phyloP scores from a whole-genome alignment of 2,329 filamentous ascomycete species.

The Scedosporium boydii region DNA sequence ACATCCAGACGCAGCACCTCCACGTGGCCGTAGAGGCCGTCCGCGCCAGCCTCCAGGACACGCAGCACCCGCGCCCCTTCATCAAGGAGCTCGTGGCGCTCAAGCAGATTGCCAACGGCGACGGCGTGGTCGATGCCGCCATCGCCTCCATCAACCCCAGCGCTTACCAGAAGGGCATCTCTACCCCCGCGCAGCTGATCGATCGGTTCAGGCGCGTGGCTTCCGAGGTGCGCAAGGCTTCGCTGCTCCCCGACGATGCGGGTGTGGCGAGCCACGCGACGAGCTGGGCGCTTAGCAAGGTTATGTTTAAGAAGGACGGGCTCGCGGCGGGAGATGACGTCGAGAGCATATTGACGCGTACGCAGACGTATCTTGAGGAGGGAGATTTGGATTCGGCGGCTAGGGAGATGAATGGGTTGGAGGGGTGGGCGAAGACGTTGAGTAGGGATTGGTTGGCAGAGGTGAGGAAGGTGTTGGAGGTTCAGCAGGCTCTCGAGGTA shows the following conservation, averaged over 20 bases:
- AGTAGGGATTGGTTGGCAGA: slow-evolving; percentile 91
- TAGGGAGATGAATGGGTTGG: slow-evolving; percentile 85
- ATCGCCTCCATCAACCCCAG: slow-evolving; percentile 93
- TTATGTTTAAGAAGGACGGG: slow-evolving; percentile 92
- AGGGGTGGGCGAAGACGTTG: slow-evolving; percentile 91
- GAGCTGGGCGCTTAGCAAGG: slow-evolving; percentile 79
- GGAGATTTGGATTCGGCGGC: slow-evolving; percentile 86
- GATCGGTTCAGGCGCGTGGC: slow-evolving; percentile 94
- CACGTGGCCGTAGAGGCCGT: slow-evolving; percentile 94
- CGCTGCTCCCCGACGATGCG: slow-evolving; percentile 82
- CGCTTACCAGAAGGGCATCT: slow-evolving; percentile 87
- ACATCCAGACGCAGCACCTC: slow-evolving; percentile 89
- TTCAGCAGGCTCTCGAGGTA: slow-evolving; percentile 91
- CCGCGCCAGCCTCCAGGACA: slow-evolving; percentile 68
- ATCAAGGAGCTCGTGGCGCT: slow-evolving; percentile 87
- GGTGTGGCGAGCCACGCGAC: slow-evolving; percentile 92
- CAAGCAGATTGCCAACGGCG: slow-evolving; percentile 79
- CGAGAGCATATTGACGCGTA: slow-evolving; percentile 83
- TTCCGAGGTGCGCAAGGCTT: slow-evolving; percentile 85
- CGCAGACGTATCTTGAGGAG: slow-evolving; percentile 85
- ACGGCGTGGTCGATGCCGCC: slow-evolving; percentile 81
- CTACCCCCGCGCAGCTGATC: slow-evolving; percentile 74
- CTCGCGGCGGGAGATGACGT: slow-evolving; percentile 79
- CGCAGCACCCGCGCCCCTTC: slow-evolving; percentile 71
- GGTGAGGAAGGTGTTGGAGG: slow-evolving; percentile 85